Evolutionary conservation across 2,329 filamentous ascomycete genomes (phyloP).

Genomic region (Trichoderma arundinaceum): DNA sequence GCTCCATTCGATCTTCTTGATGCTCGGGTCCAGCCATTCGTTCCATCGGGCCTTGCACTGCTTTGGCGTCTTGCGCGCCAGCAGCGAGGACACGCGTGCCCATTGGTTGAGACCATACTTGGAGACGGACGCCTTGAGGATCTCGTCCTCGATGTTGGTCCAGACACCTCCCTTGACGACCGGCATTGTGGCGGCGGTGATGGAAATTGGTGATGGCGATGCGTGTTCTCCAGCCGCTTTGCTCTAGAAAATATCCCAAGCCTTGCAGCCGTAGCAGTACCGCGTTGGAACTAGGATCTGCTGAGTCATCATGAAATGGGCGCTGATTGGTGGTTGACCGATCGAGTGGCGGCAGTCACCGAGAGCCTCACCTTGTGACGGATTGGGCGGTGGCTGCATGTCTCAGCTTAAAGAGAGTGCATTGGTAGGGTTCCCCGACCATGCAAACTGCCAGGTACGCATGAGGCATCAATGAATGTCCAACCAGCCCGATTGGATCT

Average conservation of each 20-base stretch:
- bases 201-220: slow-evolving; percentile 27
- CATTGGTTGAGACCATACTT: slow-evolving; percentile 98
- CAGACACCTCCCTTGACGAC: slow-evolving; percentile 77
- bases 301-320: slow-evolving; percentile 28
- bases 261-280: slow-evolving; percentile 29
- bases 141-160: slow-evolving; percentile 88
- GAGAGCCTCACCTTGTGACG: slow-evolving; percentile 9
- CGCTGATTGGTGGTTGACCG: slow-evolving; percentile 23
- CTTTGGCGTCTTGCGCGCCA: slow-evolving; percentile 96
- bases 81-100: slow-evolving; percentile 95
- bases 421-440: slow-evolving; percentile 3
- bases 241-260: slow-evolving; percentile 41
- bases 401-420: slow-evolving; percentile 14
- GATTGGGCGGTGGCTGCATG: slow-evolving; percentile 17
- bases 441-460: slow-evolving; percentile 21
- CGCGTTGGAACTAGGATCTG: slow-evolving; percentile 19
- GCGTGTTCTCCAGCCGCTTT: slow-evolving; percentile 12
- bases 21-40: slow-evolving; percentile 97
- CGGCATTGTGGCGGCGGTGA: slow-evolving; percentile 59
- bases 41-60: slow-evolving; percentile 99
- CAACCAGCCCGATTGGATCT: not conserved
- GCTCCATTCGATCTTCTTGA: slow-evolving; percentile 99
- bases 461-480: slow-evolving; percentile 18
- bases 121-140: slow-evolving; percentile 92
- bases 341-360: not conserved